Evolutionary conservation across 208 protist species (phyloP), one percentile per base, ranked within the genome.

Genomic region (Wallacemonas sp.): DNA sequence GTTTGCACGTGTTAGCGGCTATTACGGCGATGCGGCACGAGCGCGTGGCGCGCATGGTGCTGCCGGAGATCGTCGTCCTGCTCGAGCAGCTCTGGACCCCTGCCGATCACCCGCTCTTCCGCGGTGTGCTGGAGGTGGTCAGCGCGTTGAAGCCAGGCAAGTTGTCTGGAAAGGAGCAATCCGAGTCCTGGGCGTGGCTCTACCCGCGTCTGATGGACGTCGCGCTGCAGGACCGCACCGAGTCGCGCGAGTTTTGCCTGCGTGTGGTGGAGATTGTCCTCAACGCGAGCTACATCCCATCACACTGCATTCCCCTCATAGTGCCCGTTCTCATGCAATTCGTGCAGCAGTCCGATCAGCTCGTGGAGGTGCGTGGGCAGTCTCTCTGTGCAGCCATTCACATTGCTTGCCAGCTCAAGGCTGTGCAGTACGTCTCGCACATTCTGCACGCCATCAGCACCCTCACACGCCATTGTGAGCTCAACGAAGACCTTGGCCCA

Each of bases 171-270:
- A 94, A 96, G 67, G 91, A 96, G 77, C 91, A 96, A 65, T 84
- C 79, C 4, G 88, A 96, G 65, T 82, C 82, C 27, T 96, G 91
- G 91, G 86, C 88, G 62, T 96, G 91, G 88, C 70, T 96, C 34
- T 96, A 96, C 64, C 91, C 91, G 22, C 77, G 91, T 9, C 86
- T 96, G 41, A 84, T 93, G 30, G 91, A 96, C 71, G 91, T 93
- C 45, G 91, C 88, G 15, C 66, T 96, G 38, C 91, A 94, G 62
- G 91, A 96, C 62, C 84, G 68, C 70, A 88, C 86, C 21, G 84
- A 93, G 55, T 83, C 86, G 15, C 79, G 83, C 34, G 88, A 96
- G 76, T 93, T 96, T 62, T 90, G 80, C 59, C 76, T 96, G n/a
- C 84, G 88, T 60, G 88, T 96, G 14, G 76, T 96, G 39, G 82